Conservation (phyloP, 306 rosid genomes). For the Begonia peltatifolia region DNA sequence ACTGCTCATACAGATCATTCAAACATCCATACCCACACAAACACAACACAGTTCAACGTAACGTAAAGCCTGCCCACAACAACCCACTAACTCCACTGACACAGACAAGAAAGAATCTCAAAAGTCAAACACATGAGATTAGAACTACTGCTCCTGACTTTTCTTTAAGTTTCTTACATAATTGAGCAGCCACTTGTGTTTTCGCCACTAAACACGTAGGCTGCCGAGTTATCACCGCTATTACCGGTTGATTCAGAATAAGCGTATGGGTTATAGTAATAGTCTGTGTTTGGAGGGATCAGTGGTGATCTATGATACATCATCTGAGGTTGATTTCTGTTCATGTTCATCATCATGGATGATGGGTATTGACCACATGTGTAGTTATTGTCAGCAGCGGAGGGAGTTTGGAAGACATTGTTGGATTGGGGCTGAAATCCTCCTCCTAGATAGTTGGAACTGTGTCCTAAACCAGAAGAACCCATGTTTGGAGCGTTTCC, state of each 20-base stretch:
- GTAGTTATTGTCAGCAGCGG: background rate
- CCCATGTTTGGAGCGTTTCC: conserved; percentile 24
- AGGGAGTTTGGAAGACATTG: conserved; percentile 12
- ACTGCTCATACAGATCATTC: too few species aligned
- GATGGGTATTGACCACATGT: conserved; percentile 44
- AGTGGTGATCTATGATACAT: conserved; percentile 70
- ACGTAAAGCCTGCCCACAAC: background rate
- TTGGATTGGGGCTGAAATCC: conserved; percentile 34
- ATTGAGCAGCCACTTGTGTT: conserved; percentile 57
- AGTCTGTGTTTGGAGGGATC: conserved; percentile 65
- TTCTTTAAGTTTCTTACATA: conserved; percentile 30
- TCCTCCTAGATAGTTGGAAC: conserved; percentile 28
- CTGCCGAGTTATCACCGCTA: conserved; percentile 32
- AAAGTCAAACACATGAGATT: background rate
- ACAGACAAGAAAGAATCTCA: background rate
- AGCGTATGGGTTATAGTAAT: conserved; percentile 31
- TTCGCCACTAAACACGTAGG: conserved; percentile 77
- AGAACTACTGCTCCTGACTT: background rate
- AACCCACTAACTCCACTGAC: background rate
- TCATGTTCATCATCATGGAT: conserved; percentile 32
- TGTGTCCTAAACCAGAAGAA: conserved; percentile 26
- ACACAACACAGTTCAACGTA: background rate
- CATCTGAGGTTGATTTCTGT: conserved; percentile 66
- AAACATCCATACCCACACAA: background rate
- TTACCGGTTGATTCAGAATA: conserved; percentile 22